These are phyloP conservation scores for Hibiscus syriacus DNA, from an alignment of 345 rosid species.

Conservation along the genomic window DNA sequence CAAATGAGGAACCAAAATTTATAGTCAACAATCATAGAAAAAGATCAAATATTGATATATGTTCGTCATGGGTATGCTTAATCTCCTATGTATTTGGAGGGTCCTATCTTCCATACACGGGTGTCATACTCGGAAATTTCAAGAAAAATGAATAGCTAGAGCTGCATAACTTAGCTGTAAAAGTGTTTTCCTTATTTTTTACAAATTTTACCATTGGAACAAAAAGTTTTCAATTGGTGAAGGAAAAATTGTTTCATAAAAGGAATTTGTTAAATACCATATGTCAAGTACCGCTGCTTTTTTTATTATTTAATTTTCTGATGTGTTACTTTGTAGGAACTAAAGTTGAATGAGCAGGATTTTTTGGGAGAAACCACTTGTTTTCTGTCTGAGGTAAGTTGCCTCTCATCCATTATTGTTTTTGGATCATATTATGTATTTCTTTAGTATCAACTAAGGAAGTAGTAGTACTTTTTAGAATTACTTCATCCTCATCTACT, in stretches of 20 bases:
- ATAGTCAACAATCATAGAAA: too few relatives aligned
- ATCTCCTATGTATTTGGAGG: background rate
- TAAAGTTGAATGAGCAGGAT: slow-evolving; percentile 60
- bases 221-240: background rate
- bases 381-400: slow-evolving; percentile 51
- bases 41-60: background rate
- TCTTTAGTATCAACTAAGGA: background rate
- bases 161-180: background rate
- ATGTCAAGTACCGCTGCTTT: background rate
- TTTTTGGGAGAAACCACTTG: slow-evolving; percentile 76
- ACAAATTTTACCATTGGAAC: background rate
- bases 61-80: background rate
- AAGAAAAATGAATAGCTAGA: background rate
- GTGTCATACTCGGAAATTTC: background rate
- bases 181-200: background rate
- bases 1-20: background rate
- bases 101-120: background rate
- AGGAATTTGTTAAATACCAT: background rate
- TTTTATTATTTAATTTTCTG: slow-evolving; percentile 2
- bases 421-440: background rate
- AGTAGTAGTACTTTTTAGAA: background rate
- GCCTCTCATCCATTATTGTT: background rate
- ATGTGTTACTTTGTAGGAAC: slow-evolving; percentile 28
- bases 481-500: too few relatives aligned
- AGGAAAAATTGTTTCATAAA: background rate